These are phyloP conservation scores for Lithocarpus polystachyus DNA, from an alignment of 306 rosid genomes.

Conservation along the genomic window DNA sequence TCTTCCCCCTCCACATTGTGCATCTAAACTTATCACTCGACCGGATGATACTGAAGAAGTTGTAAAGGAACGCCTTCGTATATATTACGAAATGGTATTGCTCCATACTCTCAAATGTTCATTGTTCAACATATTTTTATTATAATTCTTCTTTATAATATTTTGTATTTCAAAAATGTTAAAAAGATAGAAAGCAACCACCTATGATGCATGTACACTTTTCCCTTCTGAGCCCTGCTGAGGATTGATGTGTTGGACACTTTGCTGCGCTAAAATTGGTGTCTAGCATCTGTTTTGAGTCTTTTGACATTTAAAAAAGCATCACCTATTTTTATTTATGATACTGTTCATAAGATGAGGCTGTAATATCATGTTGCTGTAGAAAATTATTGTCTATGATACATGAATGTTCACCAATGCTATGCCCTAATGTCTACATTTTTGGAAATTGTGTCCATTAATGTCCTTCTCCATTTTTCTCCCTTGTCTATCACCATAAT, in stretches of 20 bases:
- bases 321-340: background rate
- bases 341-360: background rate
- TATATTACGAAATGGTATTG: slow-evolving; percentile 73
- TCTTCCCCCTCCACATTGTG: slow-evolving; percentile 84
- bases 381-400: background rate
- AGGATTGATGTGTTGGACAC: background rate
- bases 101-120: background rate
- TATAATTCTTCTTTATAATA: background rate
- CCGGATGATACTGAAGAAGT: slow-evolving; percentile 80
- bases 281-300: background rate
- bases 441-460: background rate
- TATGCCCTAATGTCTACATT: background rate
- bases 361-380: background rate
- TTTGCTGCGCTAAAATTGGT: background rate
- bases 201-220: background rate
- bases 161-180: background rate
- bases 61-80: slow-evolving; percentile 76
- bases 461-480: background rate
- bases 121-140: background rate
- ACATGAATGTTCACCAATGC: background rate
- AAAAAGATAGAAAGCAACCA: background rate
- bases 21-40: slow-evolving; percentile 78
- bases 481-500: background rate
- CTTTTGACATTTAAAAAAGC: background rate
- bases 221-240: background rate